These are phyloP conservation scores for Alternaria metachromatica DNA, from an alignment of 2,329 filamentous ascomycete species.

Conservation along the genomic window DNA sequence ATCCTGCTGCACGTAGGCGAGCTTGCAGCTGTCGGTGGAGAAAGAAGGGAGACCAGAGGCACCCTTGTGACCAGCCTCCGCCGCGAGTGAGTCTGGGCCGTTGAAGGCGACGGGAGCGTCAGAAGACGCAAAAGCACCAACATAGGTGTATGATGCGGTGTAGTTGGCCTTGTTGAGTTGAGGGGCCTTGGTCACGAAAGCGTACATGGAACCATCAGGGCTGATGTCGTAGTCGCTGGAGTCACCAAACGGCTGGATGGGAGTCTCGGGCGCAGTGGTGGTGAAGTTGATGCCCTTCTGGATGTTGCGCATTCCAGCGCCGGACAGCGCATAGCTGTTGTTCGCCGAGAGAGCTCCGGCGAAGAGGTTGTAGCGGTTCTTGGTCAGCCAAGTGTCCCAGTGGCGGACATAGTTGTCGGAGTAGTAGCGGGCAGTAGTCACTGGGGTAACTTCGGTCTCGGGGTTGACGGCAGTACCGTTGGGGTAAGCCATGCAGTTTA, in stretches of 20 bases:
- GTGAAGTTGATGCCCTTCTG: conserved; percentile 66
- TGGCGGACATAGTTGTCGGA: conserved; percentile 78
- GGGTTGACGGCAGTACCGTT: conserved; percentile 74
- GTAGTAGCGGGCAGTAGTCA: conserved; percentile 73
- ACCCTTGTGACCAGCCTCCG: conserved; percentile 60
- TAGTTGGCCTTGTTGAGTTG: conserved; percentile 73
- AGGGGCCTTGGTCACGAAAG: conserved; percentile 77
- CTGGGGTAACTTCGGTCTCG: conserved; percentile 63
- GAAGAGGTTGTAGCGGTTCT: conserved; percentile 75
- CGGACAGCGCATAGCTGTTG: conserved; percentile 34
- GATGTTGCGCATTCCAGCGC: conserved; percentile 56
- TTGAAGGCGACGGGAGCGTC: conserved; percentile 39
- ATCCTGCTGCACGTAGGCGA: conserved; percentile 79
- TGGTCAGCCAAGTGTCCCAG: conserved; percentile 77
- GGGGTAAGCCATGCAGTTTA: conserved; percentile 68
- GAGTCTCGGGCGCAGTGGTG: conserved; percentile 66
- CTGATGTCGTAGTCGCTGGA: conserved; percentile 78
- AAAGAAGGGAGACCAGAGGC: conserved; percentile 75
- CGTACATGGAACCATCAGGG: conserved; percentile 63
- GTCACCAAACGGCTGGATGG: conserved; percentile 79
- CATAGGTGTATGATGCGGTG: conserved; percentile 84
- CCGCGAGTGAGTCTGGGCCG: conserved; percentile 37
- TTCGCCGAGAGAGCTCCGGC: conserved; percentile 65
- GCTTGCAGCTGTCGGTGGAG: conserved; percentile 71
- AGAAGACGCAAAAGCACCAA: conserved; percentile 70